Percentiles rank a stretch among this genome's conserved stretches.
These are phyloP conservation scores for Solanum tarapatanum DNA, from an alignment of 257 asterid species.

Conservation along the genomic window DNA sequence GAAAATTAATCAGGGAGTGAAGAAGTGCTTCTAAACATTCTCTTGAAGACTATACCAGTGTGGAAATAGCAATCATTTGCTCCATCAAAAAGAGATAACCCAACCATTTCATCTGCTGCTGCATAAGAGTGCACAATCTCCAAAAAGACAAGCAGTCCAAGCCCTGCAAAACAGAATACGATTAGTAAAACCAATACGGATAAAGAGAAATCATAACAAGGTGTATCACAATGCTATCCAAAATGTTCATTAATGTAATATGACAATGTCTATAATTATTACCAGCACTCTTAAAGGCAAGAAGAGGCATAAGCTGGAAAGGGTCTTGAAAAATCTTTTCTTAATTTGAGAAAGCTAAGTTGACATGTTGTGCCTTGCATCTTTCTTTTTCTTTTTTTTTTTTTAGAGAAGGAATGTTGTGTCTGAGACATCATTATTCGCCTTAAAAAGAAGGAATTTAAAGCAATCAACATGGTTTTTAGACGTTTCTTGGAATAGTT, in stretches of 20 bases:
- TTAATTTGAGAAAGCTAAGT: not conserved
- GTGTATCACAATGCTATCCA: not conserved
- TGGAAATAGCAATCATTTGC: conserved; percentile 96
- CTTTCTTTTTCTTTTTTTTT: not conserved
- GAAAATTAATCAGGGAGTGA: not conserved
- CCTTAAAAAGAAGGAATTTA: not conserved
- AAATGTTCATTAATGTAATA: not conserved
- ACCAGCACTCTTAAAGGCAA: not conserved
- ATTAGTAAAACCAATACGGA: not conserved
- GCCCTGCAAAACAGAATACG: conserved; percentile 31
- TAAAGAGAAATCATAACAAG: not conserved
- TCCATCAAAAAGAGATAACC: conserved; percentile 90
- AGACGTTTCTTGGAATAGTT: not conserved
- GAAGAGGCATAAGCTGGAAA: not conserved
- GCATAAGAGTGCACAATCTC: conserved; percentile 95
- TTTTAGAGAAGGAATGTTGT: not conserved
- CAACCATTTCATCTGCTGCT: conserved; percentile 97
- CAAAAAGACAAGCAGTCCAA: conserved; percentile 74
- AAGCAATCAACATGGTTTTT: not conserved
- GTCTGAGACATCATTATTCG: not conserved
- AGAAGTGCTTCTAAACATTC: not conserved
- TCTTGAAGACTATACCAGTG: conserved; percentile 43
- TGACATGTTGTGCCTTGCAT: not conserved
- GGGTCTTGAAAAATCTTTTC: not conserved
- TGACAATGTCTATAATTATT: not conserved